Evolutionary conservation across 2,329 filamentous ascomycete species (phyloP).

Genomic region (Acarospora socialis): DNA sequence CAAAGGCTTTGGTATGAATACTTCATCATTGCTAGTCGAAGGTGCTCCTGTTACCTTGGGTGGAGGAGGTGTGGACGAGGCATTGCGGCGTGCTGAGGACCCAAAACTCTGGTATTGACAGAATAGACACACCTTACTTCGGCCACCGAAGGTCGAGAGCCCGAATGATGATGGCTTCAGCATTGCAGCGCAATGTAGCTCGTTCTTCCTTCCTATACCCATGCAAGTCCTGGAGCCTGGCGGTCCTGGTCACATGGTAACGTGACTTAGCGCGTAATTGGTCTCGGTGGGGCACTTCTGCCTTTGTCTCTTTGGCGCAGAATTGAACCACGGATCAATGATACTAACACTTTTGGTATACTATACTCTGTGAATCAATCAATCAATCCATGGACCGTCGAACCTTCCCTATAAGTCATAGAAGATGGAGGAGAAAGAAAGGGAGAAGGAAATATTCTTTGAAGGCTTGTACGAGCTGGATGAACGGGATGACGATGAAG

Average conservation of each 20-base stretch:
- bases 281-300: conserved; percentile 15
- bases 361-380: too few relatives aligned
- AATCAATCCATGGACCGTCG: too few relatives aligned
- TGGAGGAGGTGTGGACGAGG: conserved; percentile 13
- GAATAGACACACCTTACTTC: background rate
- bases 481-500: conserved; percentile 16
- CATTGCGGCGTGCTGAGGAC: conserved; percentile 2
- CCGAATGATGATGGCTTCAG: conserved; percentile 18
- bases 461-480: conserved; percentile 23
- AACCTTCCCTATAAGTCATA: background rate
- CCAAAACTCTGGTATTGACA: background rate
- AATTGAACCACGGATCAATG: conserved; percentile 9
- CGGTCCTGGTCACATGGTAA: conserved; percentile 12
- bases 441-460: conserved; percentile 23
- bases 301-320: conserved; percentile 7
- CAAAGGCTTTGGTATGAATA: conserved; percentile 40
- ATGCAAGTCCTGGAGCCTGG: too few relatives aligned
- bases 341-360: too few relatives aligned
- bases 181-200: conserved; percentile 18
- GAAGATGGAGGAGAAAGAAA: background rate
- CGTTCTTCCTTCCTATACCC: too few relatives aligned
- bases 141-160: too few relatives aligned
- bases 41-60: too few relatives aligned
- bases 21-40: conserved; percentile 15
- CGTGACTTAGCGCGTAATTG: conserved; percentile 24